These are phyloP conservation scores for Malus hybrid DNA, from an alignment of 331 rosid species.

Conservation along the genomic window DNA sequence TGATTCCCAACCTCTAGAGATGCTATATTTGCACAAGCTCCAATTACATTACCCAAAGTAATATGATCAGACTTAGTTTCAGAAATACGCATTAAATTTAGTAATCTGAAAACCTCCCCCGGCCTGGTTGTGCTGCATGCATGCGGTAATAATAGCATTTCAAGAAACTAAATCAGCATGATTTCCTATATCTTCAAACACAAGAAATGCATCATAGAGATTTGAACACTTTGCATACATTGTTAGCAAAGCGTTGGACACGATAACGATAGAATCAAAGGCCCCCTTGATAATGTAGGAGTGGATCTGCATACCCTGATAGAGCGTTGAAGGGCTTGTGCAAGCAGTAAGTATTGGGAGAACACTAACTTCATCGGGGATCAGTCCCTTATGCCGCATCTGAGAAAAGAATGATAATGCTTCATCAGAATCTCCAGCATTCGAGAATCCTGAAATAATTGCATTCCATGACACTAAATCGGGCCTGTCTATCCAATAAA, in stretches of 20 bases:
- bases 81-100: constrained; percentile 47
- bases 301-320: constrained; percentile 67
- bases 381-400: constrained; percentile 39
- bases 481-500: constrained; percentile 46
- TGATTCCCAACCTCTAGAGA: constrained; percentile 64
- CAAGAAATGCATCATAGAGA: constrained; percentile 40
- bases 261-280: constrained; percentile 28
- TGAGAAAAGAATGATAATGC: constrained; percentile 42
- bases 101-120: constrained; percentile 46
- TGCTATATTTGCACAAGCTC: constrained; percentile 56
- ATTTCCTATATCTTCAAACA: constrained; percentile 31
- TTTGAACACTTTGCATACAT: constrained; percentile 69
- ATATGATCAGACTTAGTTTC: constrained; percentile 44
- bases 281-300: constrained; percentile 43
- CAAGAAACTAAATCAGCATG: constrained; percentile 57
- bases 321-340: constrained; percentile 32
- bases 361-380: constrained; percentile 49
- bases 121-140: constrained; percentile 49
- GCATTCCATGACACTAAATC: constrained; percentile 80
- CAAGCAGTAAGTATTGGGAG: constrained; percentile 59
- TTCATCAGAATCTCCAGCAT: constrained; percentile 35
- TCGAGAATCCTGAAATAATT: constrained; percentile 54
- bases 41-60: constrained; percentile 49
- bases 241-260: constrained; percentile 53
- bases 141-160: constrained; percentile 65